Evolutionary conservation across 768 basidiomycete species (phyloP), one percentile per base, ranked within the genome.

Genomic region (Termitomyces sp.): DNA sequence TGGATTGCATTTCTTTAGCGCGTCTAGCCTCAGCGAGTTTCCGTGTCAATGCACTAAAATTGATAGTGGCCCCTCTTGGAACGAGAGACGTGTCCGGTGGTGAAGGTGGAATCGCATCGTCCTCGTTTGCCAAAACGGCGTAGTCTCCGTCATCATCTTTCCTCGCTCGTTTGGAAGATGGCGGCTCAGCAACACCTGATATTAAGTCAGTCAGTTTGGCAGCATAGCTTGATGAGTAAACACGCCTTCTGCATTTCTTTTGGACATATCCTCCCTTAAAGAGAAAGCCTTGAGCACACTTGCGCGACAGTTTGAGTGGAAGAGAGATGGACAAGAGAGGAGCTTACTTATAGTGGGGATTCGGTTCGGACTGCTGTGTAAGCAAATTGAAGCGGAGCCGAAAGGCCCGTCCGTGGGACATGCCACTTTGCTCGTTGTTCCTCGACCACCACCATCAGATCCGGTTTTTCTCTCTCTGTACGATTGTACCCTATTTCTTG

Each of bases 11-110:
- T 36, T 81, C 80, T 50, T 78, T 79, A 40, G 72, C 66, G 45
- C 84, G 79, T 60, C 82, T 83, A 25, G 85, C 81, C 68, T 88
- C 81, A 0, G 88, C 89, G 20, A 92, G 78, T 68, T 88, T 92
- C 66, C 92, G 86, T 3, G 89, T 91, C 45, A 94, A 77, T 0
- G 90, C 92, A 68, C 86, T 89, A 72, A 94, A 86, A 66, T 94
- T 94, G 71, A 94, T 94, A n/a, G 89, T 94, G 29, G 89, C 87
- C 36, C 83, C 79, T 15, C 83, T 83, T 29, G 91, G 89, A 17
- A 92, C 78, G 46, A 90, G 71, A 56, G 79, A 74, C 17, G 76
- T 76, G 61, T 82, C 83, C 6, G 83, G 81, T 40, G 82, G 82
- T 10, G 83, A 83, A 56, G 81, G 80, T 3, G 81, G 80, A 51